Base-by-base conservation (phyloP, 2,329 filamentous ascomycete genomes). In the Didymella pinodella region DNA sequence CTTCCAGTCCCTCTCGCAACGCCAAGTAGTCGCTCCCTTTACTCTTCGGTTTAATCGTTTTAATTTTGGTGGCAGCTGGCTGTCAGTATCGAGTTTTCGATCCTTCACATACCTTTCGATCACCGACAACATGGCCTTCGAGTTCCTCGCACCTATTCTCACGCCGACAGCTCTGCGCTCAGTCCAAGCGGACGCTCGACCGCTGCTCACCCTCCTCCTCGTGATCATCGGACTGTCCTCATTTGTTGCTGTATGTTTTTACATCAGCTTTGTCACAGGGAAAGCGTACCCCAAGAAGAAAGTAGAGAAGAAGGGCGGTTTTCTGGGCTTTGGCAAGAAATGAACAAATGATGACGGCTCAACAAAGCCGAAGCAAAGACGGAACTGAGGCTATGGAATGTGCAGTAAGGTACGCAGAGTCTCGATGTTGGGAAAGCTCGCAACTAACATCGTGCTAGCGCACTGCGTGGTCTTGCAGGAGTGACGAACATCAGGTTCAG, bases 181-280 rank as follows among this genome's bases (percentile, higher is more conserved):
- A 29, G 69, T 73, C n/a, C 64, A 73, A 56, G 69, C 69, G 31
- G 71, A 93, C 75, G 90, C 91, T 11, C 89, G 93, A 2, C 95
- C 94, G 16, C 93, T 98, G 68, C 86, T 97, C 66, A 89, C 89
- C 18, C 96, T 93, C 0, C 79, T 91, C 57, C 93, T 98, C 78
- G 86, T 94, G 48, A 80, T 97, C 56, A 84, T 87, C 61, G 92
- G 92, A 45, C 83, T 97, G 11, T 59, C 62, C 8, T 46, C 62
- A 4, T 67, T 72, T 34, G 66, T 68, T 26, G 50, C 54, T 3
- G 43, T 72, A 18, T 69, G 66, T 54, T 72, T 69, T 64, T 73
- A 70, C 55, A 66, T 71, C 51, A 63, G 67, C 55, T 72, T 72
- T 28, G 71, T 71, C 47, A 73, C 71, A 46, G 66, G 67, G 41